Evolutionary conservation across 1,284 basidiomycete species (phyloP).

Genomic region (Cryptococcus jaspeensis): DNA sequence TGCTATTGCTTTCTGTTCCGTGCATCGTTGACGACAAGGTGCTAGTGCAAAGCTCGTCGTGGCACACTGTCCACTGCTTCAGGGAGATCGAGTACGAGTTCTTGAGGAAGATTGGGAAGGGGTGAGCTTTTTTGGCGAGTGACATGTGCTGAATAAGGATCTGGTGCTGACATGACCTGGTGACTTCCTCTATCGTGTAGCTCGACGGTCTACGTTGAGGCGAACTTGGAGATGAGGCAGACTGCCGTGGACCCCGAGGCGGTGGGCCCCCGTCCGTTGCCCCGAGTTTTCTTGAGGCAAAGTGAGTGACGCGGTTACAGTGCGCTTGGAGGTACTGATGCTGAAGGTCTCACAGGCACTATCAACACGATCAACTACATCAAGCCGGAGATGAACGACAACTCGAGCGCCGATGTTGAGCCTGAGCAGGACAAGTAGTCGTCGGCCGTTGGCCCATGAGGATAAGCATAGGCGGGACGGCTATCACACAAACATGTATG

Average conservation of each 20-base stretch:
- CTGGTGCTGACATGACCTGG: neutral
- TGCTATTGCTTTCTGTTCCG: neutral
- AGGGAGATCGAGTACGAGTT: constrained; percentile 33
- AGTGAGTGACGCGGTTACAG: constrained; percentile 22
- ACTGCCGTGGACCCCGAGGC: constrained; percentile 9
- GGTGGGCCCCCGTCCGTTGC: constrained; percentile 26
- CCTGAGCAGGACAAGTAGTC: neutral
- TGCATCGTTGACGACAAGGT: neutral
- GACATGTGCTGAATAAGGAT: neutral
- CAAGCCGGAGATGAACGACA: neutral
- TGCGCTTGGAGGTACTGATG: neutral
- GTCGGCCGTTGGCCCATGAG: neutral
- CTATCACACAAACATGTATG: neutral
- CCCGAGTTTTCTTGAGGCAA: constrained; percentile 37
- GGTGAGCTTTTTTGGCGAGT: constrained; percentile 22
- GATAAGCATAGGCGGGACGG: neutral
- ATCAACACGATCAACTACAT: constrained; percentile 33
- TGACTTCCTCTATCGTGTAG: constrained; percentile 11
- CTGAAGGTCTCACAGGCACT: constrained; percentile 10
- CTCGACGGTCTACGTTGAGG: constrained; percentile 46
- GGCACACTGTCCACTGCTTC: constrained; percentile 47
- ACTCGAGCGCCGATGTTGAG: neutral
- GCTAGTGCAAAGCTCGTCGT: constrained; percentile 23
- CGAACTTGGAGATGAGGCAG: constrained; percentile 43
- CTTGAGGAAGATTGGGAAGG: constrained; percentile 34